These are phyloP conservation scores for Salmacisia buchloeana DNA, from an alignment of 1,284 basidiomycete genomes.

Conservation along the genomic window DNA sequence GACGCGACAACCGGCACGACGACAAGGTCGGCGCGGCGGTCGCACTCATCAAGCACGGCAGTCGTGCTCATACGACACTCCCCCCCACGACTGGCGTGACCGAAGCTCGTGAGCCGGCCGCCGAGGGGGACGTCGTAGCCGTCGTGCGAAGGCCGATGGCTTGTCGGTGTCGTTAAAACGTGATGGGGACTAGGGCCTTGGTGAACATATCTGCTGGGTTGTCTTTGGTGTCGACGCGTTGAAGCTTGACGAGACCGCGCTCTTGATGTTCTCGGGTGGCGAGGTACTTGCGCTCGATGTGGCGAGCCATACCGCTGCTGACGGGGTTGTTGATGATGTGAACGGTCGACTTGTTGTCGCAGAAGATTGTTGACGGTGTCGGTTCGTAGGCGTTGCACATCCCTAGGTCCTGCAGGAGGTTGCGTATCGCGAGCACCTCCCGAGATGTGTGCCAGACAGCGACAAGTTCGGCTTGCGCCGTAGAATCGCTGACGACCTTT, in stretches of 20 bases:
- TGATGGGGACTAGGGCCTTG: too few relatives aligned
- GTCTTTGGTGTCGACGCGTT: background rate
- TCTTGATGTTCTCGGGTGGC: background rate
- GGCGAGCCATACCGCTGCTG: background rate
- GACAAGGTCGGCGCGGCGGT: too few relatives aligned
- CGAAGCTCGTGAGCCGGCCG: too few relatives aligned
- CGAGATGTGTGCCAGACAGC: background rate
- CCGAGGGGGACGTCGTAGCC: too few relatives aligned
- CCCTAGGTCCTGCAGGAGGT: background rate
- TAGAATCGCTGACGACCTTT: background rate
- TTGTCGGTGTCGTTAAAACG: too few relatives aligned
- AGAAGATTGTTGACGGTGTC: background rate
- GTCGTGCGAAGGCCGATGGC: too few relatives aligned
- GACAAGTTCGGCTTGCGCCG: background rate
- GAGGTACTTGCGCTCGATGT: constrained; percentile 1
- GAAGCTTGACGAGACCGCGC: background rate
- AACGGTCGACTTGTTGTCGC: background rate
- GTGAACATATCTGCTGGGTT: too few relatives aligned
- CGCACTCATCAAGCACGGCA: too few relatives aligned
- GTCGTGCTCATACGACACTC: too few relatives aligned
- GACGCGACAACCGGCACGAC: too few relatives aligned
- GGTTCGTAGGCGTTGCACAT: background rate
- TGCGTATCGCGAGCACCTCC: background rate
- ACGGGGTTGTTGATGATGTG: constrained; percentile 3
- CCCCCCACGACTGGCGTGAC: too few relatives aligned